Conservation (phyloP, 768 basidiomycete species). For the Phaeotremella fagi region DNA sequence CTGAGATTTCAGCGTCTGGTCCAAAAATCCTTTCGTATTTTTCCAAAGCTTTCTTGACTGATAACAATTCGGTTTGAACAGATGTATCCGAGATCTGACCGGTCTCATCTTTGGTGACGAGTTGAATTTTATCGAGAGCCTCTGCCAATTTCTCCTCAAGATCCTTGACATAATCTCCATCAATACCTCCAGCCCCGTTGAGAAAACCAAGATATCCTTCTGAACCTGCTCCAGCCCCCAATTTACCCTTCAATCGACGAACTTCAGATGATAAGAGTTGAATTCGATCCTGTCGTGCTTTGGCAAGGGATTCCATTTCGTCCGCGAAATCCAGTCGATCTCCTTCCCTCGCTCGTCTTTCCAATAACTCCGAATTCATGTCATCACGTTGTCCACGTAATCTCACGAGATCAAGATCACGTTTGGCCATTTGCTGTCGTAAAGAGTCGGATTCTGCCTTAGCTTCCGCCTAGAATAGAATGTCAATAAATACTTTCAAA, state of each 20-base stretch:
- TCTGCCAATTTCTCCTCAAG: slow-evolving; percentile 57
- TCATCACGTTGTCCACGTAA: slow-evolving; percentile 53
- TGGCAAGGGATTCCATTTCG: slow-evolving; percentile 63
- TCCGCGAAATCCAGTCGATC: slow-evolving; percentile 59
- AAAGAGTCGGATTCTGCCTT: slow-evolving; percentile 53
- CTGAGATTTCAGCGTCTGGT: slow-evolving; percentile 51
- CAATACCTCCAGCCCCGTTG: slow-evolving; percentile 53
- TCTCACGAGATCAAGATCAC: slow-evolving; percentile 48
- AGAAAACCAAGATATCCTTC: slow-evolving; percentile 71
- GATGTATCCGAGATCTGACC: slow-evolving; percentile 2
- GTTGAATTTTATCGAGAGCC: slow-evolving; percentile 18
- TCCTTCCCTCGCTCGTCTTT: slow-evolving; percentile 63
- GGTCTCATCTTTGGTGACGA: slow-evolving; percentile 11
- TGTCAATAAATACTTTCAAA: background rate
- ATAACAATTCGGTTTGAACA: slow-evolving; percentile 15
- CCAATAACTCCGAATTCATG: slow-evolving; percentile 57
- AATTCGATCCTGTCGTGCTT: slow-evolving; percentile 68
- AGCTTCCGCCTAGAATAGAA: slow-evolving; percentile 12
- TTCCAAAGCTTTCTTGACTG: slow-evolving; percentile 8
- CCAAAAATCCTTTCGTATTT: slow-evolving; percentile 66
- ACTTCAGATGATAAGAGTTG: slow-evolving; percentile 66
- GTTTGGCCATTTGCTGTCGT: slow-evolving; percentile 32
- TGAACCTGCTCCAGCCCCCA: slow-evolving; percentile 69
- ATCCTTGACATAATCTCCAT: slow-evolving; percentile 53
- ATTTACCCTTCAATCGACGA: slow-evolving; percentile 63